Conservation (phyloP, 495 filamentous ascomycete genomes). For the Tuber borchii region DNA sequence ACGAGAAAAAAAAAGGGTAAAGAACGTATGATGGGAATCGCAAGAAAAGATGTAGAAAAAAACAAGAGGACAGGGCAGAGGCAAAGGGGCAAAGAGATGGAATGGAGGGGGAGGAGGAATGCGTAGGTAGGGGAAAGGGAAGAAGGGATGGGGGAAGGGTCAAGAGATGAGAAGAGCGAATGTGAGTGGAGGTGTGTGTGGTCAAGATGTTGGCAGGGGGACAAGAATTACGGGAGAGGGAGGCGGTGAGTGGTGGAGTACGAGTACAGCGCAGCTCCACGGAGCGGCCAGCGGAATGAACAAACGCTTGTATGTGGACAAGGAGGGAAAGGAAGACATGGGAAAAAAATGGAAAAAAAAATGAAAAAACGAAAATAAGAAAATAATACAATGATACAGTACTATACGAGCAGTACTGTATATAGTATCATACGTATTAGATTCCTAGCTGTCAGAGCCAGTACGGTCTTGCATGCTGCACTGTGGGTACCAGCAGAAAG, state of each 20-base stretch:
- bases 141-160: background rate
- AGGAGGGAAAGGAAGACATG: background rate
- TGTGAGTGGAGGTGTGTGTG: background rate
- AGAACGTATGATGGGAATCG: background rate
- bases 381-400: background rate
- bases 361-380: background rate
- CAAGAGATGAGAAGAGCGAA: background rate
- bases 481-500: background rate
- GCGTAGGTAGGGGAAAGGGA: background rate
- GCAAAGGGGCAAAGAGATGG: background rate
- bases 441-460: background rate
- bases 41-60: conserved; percentile 4
- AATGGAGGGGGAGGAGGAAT: background rate
- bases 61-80: background rate
- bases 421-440: too few relatives aligned
- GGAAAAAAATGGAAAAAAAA: background rate
- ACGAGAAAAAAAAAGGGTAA: background rate
- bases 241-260: background rate
- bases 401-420: background rate
- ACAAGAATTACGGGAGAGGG: background rate
- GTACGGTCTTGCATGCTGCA: background rate
- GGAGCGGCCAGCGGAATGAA: background rate
- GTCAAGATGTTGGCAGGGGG: background rate
- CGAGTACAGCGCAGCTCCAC: background rate
- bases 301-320: background rate